phyloP scores from a whole-genome alignment of 2,329 filamentous ascomycete genomes.

The Exophiala viscosa region DNA sequence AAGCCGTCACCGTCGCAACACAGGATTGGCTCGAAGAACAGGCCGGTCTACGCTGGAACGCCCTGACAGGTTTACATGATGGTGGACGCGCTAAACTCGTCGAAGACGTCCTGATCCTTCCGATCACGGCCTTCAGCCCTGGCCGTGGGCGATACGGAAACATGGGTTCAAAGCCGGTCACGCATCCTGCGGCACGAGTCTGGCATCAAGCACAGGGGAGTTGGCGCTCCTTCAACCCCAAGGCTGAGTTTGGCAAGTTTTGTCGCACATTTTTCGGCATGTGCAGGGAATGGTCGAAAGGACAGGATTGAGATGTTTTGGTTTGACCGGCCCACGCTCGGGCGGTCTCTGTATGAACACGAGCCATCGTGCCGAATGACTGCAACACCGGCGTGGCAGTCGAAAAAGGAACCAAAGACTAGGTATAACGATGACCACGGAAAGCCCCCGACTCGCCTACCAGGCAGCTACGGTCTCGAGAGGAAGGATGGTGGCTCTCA shows the following conservation, averaged over 20 bases:
- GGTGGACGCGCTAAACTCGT: slow-evolving; percentile 32
- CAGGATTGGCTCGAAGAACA: slow-evolving; percentile 27
- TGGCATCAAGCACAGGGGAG: slow-evolving; percentile 33
- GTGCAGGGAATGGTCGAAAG: slow-evolving; percentile 32
- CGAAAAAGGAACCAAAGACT: too few relatives aligned
- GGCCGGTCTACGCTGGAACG: slow-evolving; percentile 33
- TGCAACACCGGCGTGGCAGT: too few relatives aligned
- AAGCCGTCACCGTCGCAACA: slow-evolving; percentile 31
- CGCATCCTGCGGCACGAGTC: slow-evolving; percentile 31
- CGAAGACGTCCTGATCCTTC: slow-evolving; percentile 34
- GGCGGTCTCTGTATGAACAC: too few relatives aligned
- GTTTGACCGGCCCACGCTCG: too few relatives aligned
- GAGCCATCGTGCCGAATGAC: too few relatives aligned
- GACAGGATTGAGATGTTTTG: neutral
- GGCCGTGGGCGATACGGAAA: slow-evolving; percentile 32
- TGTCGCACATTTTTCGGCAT: slow-evolving; percentile 34
- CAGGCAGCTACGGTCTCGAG: too few relatives aligned
- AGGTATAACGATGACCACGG: too few relatives aligned
- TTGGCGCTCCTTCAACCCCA: slow-evolving; percentile 31
- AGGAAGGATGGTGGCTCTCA: too few relatives aligned
- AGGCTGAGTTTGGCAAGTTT: slow-evolving; percentile 33
- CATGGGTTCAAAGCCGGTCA: slow-evolving; percentile 34
- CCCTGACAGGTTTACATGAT: slow-evolving; percentile 32
- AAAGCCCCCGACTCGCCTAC: too few relatives aligned
- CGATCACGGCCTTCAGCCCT: slow-evolving; percentile 35